Evolutionary conservation across 192 early-diverging fungal genomes (phyloP).

Genomic region (Coemansia sp.): DNA sequence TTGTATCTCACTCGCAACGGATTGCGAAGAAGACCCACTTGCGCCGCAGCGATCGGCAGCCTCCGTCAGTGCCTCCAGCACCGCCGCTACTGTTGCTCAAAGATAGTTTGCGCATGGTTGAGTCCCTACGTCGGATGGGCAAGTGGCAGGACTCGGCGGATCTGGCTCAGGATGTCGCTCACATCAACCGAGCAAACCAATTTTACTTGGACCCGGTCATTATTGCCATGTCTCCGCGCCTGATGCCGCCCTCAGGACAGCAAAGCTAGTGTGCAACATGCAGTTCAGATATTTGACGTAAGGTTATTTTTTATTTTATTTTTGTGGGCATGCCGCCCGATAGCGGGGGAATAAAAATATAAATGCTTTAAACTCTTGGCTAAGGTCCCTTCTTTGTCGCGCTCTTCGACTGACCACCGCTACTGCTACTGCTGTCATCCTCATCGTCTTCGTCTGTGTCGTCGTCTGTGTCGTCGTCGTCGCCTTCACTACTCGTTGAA

Average conservation of each 20-base stretch:
- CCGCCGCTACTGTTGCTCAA: constrained; percentile 16
- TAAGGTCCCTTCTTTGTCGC: background rate
- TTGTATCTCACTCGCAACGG: constrained; percentile 35
- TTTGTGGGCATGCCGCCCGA: background rate
- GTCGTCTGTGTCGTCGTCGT: constrained; percentile 18
- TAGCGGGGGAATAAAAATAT: background rate
- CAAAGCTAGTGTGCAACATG: background rate
- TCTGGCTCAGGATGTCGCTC: background rate
- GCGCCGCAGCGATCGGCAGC: constrained; percentile 23
- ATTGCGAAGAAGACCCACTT: constrained; percentile 40
- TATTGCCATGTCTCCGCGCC: constrained; percentile 36
- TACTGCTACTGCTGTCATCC: constrained; percentile 2
- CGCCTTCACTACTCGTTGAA: background rate
- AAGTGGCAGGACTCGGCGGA: constrained; percentile 32
- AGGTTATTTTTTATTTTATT: background rate
- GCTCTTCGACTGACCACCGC: background rate
- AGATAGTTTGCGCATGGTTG: constrained; percentile 49
- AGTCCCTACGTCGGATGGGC: constrained; percentile 52
- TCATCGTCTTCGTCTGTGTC: constrained; percentile 20
- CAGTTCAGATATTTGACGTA: background rate
- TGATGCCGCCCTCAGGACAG: constrained; percentile 36
- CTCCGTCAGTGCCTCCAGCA: background rate
- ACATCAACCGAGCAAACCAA: constrained; percentile 25
- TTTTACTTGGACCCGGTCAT: constrained; percentile 33
- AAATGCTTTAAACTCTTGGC: background rate